phyloP scores from a whole-genome alignment of 139 green algal species.

The Chlamydomonas asymmetrica region DNA sequence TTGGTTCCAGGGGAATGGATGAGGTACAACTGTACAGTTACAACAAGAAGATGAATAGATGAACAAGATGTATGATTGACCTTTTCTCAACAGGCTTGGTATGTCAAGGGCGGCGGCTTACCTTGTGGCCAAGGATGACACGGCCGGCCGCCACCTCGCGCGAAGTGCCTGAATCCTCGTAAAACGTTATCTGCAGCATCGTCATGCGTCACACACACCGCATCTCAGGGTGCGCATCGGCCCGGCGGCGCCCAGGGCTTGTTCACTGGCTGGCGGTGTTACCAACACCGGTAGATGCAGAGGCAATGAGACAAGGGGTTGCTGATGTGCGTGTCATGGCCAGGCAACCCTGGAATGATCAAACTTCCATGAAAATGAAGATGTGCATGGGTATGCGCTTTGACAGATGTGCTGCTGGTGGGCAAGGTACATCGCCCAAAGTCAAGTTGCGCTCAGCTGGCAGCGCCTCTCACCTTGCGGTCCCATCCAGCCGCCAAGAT shows the following conservation, averaged over 20 bases:
- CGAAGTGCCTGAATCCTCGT: conserved; percentile 46
- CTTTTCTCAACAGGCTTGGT: no score
- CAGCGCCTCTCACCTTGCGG: conserved; percentile 26
- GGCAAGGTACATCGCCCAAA: no score
- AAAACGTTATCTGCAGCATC: conserved; percentile 51
- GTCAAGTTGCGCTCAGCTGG: background rate
- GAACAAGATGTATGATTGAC: no score
- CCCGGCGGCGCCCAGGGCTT: no score
- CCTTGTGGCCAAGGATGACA: conserved; percentile 42
- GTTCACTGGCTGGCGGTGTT: background rate
- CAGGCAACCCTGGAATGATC: no score
- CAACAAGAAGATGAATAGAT: no score
- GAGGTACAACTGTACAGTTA: no score
- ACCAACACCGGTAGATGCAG: background rate
- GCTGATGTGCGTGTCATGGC: no score
- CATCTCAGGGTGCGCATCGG: no score
- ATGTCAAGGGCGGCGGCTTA: background rate
- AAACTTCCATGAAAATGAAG: background rate
- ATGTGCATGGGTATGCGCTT: background rate
- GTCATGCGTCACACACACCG: no score
- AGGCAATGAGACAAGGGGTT: background rate
- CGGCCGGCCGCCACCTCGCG: conserved; percentile 32
- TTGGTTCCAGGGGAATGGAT: no score
- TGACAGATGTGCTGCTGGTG: background rate
- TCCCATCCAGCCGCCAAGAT: conserved; percentile 69